Evolutionary conservation across 768 basidiomycete genomes (phyloP), one percentile per base, ranked within the genome.

Genomic region (Lactarius deliciosus): DNA sequence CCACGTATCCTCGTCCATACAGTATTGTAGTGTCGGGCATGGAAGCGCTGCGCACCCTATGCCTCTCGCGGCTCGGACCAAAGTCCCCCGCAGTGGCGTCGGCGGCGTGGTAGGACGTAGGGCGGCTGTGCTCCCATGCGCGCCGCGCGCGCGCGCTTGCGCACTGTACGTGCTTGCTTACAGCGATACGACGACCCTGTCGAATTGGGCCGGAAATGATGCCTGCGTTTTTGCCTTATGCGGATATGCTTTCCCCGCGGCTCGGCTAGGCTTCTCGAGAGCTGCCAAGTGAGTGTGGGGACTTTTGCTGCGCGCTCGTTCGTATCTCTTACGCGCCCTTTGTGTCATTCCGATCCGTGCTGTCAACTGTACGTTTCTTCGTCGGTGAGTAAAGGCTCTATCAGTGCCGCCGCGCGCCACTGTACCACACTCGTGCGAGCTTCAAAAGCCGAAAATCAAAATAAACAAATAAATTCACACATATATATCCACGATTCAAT

Each of bases 191-290:
- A 50, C 13, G 38, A 58, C 53, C 18, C 34, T 61, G 56, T 58
- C 45, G 34, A 50, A 11, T 25, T 58, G 25, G 55, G 36, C 45
- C 45, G 57, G 57, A 50, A 9, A 64, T 36, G 43, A 64, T 47
- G 18, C 43, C 8, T 45, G 50, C 25, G 25, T 53, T 25, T 28
- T 57, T 57, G n/a, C 65, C 56, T 40, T 38, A 41, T 62, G 28
- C 10, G 38, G 65, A 13, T 36, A 62, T 66, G 5, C 45, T 9
- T 50, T 32, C 65, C 65, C 65, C 36, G 56, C 45, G 36, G 36
- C 10, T 30, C 38, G 65, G 65, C 56, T 16, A 5, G 6, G 43
- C 20, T 20, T 20, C 20, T 45, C 6, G 43, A 45, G 22, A 25
- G 50, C 25, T 50, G 47, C 11, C 47, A 50, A 11, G 22, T 22